Base-by-base conservation (phyloP, 169 alveolate species). In the Theileria parva region DNA sequence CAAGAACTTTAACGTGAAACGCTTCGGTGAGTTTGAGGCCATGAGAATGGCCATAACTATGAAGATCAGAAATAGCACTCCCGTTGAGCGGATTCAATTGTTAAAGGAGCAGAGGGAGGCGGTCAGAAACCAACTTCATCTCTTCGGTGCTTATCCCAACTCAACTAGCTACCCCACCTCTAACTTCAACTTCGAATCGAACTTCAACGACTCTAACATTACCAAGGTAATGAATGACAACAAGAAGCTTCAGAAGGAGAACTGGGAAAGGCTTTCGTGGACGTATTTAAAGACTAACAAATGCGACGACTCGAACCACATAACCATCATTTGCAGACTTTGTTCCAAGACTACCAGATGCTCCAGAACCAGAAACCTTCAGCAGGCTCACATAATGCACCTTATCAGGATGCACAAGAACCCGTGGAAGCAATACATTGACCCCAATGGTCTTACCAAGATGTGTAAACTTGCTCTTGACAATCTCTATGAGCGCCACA, bases 71-170 rank as follows among this genome's bases (percentile, higher is more conserved):
- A 90, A 90, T 86, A 79, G 91, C 48, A 79, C 92, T 3, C 94
- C 94, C 15, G 87, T 74, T 48, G 94, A 90, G 67, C 72, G 91
- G 15, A 65, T 57, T 59, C 92, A 84, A 27, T 74, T 86, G 63
- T 89, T 90, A 44, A 86, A 90, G 65, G 92, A 90, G 51, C 94
- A 90, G 63, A 79, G 94, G 37, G 94, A 90, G 44, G 91, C 87
- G n/a, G 91, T 85, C 44, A 80, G 91, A 44, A 78, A 77, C 79
- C 72, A 85, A 44, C 19, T 77, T 15, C 81, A 85, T 60, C 83
- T 77, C 65, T 37, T 13, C 19, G 73, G 68, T 28, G 6, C 39
- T 27, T 53, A 65, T 11, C 55, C 63, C 53, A 8, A 19, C 21
- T 61, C 69, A 17, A 63, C 55, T 27, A 25, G 23, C 60, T 57